phyloP scores from a whole-genome alignment of 345 rosid species.

The Melastoma malabathricum region DNA sequence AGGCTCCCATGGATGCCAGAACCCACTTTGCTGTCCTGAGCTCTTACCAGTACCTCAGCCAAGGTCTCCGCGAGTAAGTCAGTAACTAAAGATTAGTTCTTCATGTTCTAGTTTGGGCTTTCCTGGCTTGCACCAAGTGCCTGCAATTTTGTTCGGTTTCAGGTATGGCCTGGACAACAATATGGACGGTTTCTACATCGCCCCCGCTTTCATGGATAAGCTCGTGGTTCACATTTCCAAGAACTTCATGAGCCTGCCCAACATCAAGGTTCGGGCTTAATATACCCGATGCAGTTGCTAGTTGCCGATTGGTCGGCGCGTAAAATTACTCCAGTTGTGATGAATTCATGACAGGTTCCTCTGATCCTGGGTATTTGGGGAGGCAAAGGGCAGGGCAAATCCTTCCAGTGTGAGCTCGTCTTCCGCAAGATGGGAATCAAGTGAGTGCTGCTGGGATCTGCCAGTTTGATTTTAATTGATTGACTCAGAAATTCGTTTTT shows the following conservation, averaged over 20 bases:
- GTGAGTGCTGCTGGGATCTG: constrained; percentile 3
- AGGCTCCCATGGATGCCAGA: constrained; percentile 10
- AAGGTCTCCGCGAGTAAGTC: constrained; percentile 13
- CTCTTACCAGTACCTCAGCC: constrained; percentile 14
- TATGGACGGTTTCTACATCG: constrained; percentile 20
- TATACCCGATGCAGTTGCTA: neutral
- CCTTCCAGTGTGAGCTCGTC: constrained; percentile 19
- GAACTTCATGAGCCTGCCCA: constrained; percentile 18
- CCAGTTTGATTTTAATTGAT: neutral
- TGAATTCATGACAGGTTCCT: constrained; percentile 9
- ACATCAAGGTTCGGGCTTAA: constrained; percentile 11
- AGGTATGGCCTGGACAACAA: constrained; percentile 17
- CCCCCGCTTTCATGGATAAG: constrained; percentile 20
- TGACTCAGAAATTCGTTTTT: neutral
- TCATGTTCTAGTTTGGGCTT: neutral
- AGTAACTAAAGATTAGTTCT: neutral
- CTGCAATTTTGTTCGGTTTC: neutral
- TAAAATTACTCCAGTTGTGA: neutral
- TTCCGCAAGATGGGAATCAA: constrained; percentile 18
- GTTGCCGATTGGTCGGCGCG: neutral
- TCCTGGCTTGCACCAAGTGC: neutral
- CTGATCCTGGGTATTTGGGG: constrained; percentile 18
- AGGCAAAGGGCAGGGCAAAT: constrained; percentile 21
- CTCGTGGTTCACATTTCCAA: constrained; percentile 19
- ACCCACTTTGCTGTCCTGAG: constrained; percentile 16